Base-by-base conservation (phyloP, 495 filamentous ascomycete species). In the Baudoinia panamericana region DNA sequence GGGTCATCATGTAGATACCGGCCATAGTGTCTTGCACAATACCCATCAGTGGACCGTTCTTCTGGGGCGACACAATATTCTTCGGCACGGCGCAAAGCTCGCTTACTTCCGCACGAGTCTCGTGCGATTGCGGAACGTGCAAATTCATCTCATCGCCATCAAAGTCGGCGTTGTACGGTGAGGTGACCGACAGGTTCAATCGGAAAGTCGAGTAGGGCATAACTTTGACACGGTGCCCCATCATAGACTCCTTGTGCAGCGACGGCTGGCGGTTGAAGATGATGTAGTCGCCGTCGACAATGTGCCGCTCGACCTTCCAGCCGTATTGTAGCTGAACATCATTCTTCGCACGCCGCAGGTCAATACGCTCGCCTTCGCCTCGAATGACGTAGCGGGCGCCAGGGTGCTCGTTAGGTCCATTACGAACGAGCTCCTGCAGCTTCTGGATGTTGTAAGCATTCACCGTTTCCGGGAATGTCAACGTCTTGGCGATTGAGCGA, bases 71-170 rank as follows among this genome's bases (percentile, higher is more conserved):
- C 13, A 99, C 90, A 51, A 99, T 93, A 57, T 99, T 93, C 44
- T 86, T 69, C 5, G 90, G 90, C 33, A 99, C 90, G 73, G 95
- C 80, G 60, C 90, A 94, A 26, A 99, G 76, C 55, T 94, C 72
- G 52, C 73, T 80, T 49, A 99, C 73, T 62, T 99, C 90, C 8
- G 90, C 88, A 9, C 90, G 76, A 17, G 90, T 84, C 61, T 99
- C 92, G 53, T 99, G 88, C 13, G 81, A 82, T 58, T 99, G 90
- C 6, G 90, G 92, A 29, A 99, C 92, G 69, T 99, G 90, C 61
- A 99, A 73, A 56, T 99, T 99, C 90, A 99, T 99, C 63, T 99
- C 90, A 61, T 99, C 90, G 49, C 90, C 90, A 56, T 99, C 90
- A 57, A 99, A 99, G 78, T 99, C 90, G 45, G 90, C 90, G 61